Conservation (phyloP, 768 basidiomycete genomes). For the Leucosporidium creatinivorum region DNA sequence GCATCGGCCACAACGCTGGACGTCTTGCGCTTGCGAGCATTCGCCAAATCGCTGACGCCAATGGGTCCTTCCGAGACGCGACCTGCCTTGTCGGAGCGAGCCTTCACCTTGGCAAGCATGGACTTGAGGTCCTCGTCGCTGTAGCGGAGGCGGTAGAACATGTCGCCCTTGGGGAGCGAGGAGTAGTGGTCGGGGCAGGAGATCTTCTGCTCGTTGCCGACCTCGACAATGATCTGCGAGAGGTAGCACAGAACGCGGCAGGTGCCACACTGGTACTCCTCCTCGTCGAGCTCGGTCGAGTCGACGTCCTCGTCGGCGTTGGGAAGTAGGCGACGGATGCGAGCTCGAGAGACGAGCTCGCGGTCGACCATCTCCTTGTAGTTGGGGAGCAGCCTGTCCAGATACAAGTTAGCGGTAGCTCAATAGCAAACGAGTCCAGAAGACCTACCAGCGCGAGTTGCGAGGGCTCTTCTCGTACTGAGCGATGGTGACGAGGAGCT, state of each 20-base stretch:
- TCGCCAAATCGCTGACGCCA: conserved; percentile 7
- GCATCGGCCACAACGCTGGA: conserved; percentile 29
- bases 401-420: background rate
- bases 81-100: conserved; percentile 26
- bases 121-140: conserved; percentile 32
- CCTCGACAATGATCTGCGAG: conserved; percentile 71
- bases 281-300: conserved; percentile 74
- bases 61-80: conserved; percentile 10
- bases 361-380: conserved; percentile 81
- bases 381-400: conserved; percentile 67
- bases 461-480: conserved; percentile 85
- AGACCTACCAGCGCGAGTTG: conserved; percentile 78
- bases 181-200: conserved; percentile 79
- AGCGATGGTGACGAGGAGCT: conserved; percentile 94
- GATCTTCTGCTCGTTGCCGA: conserved; percentile 48
- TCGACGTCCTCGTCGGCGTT: conserved; percentile 64
- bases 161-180: conserved; percentile 61
- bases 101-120: conserved; percentile 26
- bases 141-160: conserved; percentile 25
- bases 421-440: too few relatives aligned
- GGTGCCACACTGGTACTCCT: conserved; percentile 86
- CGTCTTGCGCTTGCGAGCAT: conserved; percentile 27
- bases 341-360: conserved; percentile 62
- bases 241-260: conserved; percentile 96
- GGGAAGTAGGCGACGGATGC: conserved; percentile 50